Evolutionary conservation across 2,329 filamentous ascomycete species (phyloP).

Genomic region (Periconia sp.): DNA sequence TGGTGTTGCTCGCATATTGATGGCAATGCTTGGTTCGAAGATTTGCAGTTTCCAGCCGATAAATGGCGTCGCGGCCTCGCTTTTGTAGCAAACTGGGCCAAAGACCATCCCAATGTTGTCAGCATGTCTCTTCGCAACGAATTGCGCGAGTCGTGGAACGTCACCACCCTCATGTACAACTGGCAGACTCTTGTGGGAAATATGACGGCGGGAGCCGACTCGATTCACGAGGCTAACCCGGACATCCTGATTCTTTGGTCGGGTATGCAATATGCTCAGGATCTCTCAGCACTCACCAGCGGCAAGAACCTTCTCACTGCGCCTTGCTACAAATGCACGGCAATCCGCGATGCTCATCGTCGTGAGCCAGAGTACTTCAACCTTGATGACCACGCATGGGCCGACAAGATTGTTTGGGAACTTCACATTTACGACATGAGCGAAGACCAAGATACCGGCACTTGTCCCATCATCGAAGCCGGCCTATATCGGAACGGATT

Average conservation of each 20-base stretch:
- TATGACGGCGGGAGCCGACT: conserved; percentile 50
- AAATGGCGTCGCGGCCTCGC: conserved; percentile 57
- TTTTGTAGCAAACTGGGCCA: conserved; percentile 56
- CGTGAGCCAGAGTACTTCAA: conserved; percentile 51
- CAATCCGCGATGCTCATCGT: conserved; percentile 46
- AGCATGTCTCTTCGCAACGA: conserved; percentile 62
- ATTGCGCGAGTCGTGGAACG: conserved; percentile 44
- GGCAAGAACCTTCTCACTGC: conserved; percentile 41
- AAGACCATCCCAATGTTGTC: conserved; percentile 53
- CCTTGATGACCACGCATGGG: conserved; percentile 50
- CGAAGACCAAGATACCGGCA: conserved; percentile 46
- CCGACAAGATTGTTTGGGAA: conserved; percentile 62
- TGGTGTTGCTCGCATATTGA: conserved; percentile 46
- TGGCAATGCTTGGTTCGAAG: conserved; percentile 62
- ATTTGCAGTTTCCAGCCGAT: conserved; percentile 56
- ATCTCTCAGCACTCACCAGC: conserved; percentile 49
- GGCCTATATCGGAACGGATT: conserved; percentile 54
- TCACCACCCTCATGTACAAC: conserved; percentile 30
- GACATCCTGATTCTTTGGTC: conserved; percentile 58
- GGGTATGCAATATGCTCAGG: conserved; percentile 57
- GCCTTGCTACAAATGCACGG: conserved; percentile 45
- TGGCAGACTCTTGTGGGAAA: conserved; percentile 41
- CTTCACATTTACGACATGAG: conserved; percentile 57
- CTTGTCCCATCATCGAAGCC: conserved; percentile 52
- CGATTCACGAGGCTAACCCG: conserved; percentile 56